Conservation (phyloP, 192 early-diverging fungal species). For the Powellomyces hirtus region DNA sequence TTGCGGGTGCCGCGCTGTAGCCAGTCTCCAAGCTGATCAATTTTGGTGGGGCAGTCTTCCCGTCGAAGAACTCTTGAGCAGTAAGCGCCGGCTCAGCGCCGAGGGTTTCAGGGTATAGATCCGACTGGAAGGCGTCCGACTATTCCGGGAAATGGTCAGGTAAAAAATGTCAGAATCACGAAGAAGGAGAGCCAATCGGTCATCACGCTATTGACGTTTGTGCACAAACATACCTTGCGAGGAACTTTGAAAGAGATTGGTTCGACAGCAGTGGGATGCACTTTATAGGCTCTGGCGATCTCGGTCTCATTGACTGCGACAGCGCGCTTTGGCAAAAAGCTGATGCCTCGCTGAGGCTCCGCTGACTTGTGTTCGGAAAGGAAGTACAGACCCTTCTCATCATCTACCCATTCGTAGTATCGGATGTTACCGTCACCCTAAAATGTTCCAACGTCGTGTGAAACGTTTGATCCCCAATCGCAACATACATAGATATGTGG, state of each 20-base stretch:
- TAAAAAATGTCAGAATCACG: background rate
- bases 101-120: slow-evolving; percentile 86
- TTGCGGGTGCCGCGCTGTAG: slow-evolving; percentile 60
- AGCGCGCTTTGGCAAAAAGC: slow-evolving; percentile 90
- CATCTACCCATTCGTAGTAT: slow-evolving; percentile 97
- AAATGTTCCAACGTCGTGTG: too few relatives aligned
- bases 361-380: slow-evolving; percentile 87
- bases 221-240: slow-evolving; percentile 65
- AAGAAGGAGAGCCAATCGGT: background rate
- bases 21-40: slow-evolving; percentile 68
- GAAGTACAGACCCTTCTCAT: slow-evolving; percentile 72
- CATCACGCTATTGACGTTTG: background rate
- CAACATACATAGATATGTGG: too few relatives aligned
- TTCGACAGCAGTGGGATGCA: slow-evolving; percentile 83
- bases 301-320: slow-evolving; percentile 85
- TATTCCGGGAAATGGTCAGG: slow-evolving; percentile 42
- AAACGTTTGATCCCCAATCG: too few relatives aligned
- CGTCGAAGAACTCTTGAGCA: slow-evolving; percentile 90
- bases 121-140: slow-evolving; percentile 94
- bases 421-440: slow-evolving; percentile 96
- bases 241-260: slow-evolving; percentile 97
- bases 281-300: slow-evolving; percentile 92
- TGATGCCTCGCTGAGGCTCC: slow-evolving; percentile 92
- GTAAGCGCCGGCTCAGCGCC: slow-evolving; percentile 80
- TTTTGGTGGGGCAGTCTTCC: slow-evolving; percentile 80